These are phyloP conservation scores for Verticillium nonalfalfae DNA, from an alignment of 2,329 filamentous ascomycete genomes.

Conservation along the genomic window DNA sequence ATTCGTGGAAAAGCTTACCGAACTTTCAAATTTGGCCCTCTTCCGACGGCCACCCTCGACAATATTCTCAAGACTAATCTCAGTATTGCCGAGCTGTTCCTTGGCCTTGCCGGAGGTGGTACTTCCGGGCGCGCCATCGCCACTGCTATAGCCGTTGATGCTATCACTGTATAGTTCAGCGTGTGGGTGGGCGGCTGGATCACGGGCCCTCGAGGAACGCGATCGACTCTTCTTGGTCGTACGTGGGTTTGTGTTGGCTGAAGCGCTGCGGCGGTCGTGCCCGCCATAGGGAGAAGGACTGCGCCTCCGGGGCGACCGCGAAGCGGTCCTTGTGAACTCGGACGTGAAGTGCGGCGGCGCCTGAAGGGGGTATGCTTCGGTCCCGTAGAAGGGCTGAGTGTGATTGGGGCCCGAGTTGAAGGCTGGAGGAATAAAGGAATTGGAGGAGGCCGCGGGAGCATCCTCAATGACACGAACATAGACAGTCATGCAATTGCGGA, in stretches of 20 bases:
- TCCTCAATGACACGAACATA: conserved; percentile 81
- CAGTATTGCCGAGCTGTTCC: conserved; percentile 86
- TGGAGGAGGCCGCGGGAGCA: conserved; percentile 31
- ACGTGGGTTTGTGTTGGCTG: conserved; percentile 48
- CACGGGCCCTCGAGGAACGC: conserved; percentile 64
- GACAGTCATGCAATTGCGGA: conserved; percentile 85
- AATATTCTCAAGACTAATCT: conserved; percentile 97
- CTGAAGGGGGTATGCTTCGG: conserved; percentile 42
- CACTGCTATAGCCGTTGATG: conserved; percentile 76
- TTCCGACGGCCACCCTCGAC: conserved; percentile 94
- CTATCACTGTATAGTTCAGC: conserved; percentile 61
- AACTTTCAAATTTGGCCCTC: conserved; percentile 92
- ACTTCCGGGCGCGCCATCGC: conserved; percentile 65
- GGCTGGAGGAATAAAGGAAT: conserved; percentile 43
- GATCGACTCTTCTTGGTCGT: conserved; percentile 60
- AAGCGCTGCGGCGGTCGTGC: conserved; percentile 70
- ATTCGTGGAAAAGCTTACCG: conserved; percentile 57
- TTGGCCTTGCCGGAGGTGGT: conserved; percentile 73
- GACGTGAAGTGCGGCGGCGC: conserved; percentile 46
- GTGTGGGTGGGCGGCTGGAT: conserved; percentile 33
- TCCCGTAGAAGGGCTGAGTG: conserved; percentile 49
- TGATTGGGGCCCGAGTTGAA: conserved; percentile 43
- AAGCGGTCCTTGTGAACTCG: conserved; percentile 60
- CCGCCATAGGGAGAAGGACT: conserved; percentile 69
- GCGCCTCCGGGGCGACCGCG: conserved; percentile 65